Base-by-base conservation (phyloP, 2,329 filamentous ascomycete genomes). In the Verruconis gallopava region DNA sequence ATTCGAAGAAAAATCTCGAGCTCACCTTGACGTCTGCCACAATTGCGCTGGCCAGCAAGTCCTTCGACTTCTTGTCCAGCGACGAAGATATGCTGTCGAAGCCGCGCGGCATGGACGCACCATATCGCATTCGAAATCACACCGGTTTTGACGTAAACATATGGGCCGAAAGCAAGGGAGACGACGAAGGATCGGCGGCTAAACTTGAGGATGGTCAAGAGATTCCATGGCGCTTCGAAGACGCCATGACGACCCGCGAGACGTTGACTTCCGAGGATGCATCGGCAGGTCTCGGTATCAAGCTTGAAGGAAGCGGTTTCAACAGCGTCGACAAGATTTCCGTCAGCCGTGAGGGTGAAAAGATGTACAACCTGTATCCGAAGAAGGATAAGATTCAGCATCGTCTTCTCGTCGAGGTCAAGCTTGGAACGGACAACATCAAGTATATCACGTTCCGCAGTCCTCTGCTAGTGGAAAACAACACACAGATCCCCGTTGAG, bases 371-470 rank as follows among this genome's bases (percentile, higher is more conserved):
- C 39, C 70, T 98, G 36, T 82, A 85, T 45, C 91, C 93, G 2
- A 84, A 86, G 58, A 81, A 85, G 47, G 82, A 94, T 53, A 74
- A 82, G 45, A 72, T 94, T 2, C 71, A 89, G 48, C 93, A 98
- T 58, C 81, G 88, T 17, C 73, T 98, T 14, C 76, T 96, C 18
- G 88, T 96, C 0, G 91, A 98, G 44, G 81, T 98, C 41, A 85
- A 76, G 41, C 71, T 98, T 18, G 91, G 86, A n/a, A 66, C 76
- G 1, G 89, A 98, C 65, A 96, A 96, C 53, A 84, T 98, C 64
- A 98, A 98, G 65, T 93, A 93, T 57, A 93, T 98, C 54, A 98
- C 88, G 1, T 79, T 98, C 54, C 77, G 91, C 19, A 96, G 89
- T 14, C 91, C 91, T 1, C 66, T 98, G 1, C 65, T 95, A 0